Base-by-base conservation (phyloP, 306 rosid species). In the Acacia crassicarpa region DNA sequence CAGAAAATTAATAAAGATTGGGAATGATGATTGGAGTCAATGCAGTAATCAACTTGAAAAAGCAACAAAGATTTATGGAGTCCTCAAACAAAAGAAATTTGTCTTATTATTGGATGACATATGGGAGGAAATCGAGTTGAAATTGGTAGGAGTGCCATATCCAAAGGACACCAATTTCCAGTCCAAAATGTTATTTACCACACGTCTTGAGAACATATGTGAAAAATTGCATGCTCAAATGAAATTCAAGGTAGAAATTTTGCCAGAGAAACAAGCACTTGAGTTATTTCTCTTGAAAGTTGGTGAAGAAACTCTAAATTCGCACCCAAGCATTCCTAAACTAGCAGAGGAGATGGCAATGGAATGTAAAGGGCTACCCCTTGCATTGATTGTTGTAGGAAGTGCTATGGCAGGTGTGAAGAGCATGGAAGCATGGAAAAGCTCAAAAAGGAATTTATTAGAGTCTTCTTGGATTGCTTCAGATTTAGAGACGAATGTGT, bases 51-150 rank as follows among this genome's bases (percentile, higher is more conserved):
- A 7, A 38, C 46, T 72, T 0, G 51, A 76, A 19, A 84, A 48
- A 73, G 72, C 14, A 4, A 15, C 32, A 13, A 61, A 10, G 38
- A 76, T 87, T 67, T 59, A 66, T 22, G 5, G 19, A 2, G 16
- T 40, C 13, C 5, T 84, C 35, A 53, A 53, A 53, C 59, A 53
- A 53, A 53, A 53, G 59, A 53, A 53, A 6, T 53, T 53, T 53
- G 59, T 53, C n/a, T 53, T 53, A 53, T 19, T 53, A 53, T 53
- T 53, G 22, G 59, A 53, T 7, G 59, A 53, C 43, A 54, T 85
- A 19, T 83, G 82, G 84, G 49, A 32, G 23, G 16, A 49, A 30
- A 2, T 83, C 7, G 83, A 83, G 14, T 48, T 83, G 13, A 46
- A 48, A 33, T 78, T 23, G 74, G 46, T 76, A 2, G 85, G 88